Base-by-base conservation (phyloP, 305 asterid genomes). In the Solanum hybrid region DNA sequence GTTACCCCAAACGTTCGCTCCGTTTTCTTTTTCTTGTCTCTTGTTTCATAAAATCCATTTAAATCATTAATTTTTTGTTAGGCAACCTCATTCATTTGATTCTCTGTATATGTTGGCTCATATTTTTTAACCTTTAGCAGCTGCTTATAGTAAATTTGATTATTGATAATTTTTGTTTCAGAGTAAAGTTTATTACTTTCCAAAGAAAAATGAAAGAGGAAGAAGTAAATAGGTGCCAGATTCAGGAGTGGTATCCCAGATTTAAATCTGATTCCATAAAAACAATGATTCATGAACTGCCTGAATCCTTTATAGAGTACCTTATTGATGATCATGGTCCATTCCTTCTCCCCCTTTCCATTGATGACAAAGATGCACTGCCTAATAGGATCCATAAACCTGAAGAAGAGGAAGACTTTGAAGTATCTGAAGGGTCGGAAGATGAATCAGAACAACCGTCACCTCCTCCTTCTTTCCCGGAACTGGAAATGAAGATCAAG, bases 161-260 rank as follows among this genome's bases (percentile, higher is more conserved):
- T 27, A 26, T 82, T 39, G 87, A 83, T 83, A 7, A 4, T 45
- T 41, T 29, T 84, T 84, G 39, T 51, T 51, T 51, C 88, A 84
- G 88, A 17, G 12, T 45, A 10, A 26, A 45, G 31, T 84, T 29
- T 31, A 10, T 84, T 84, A 27, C 41, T 51, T 84, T 20, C 22
- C 12, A 3, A 20, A 51, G 68, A 75, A 37, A 87, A 38, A 97
- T 96, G 98, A 95, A 91, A 89, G 93, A 90, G 93, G 97, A 94
- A 90, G 99, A 97, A 86, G 93, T 96, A 33, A 94, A 94, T 88
- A 92, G 95, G 89, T 97, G 99, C 92, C 98, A 97, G 92, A 95
- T 97, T 91, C 99, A 97, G 87, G 98, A 95, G 91, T 96, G 99
- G 99, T 96, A 94, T 91, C 99, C 98, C 1, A 95, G 92, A 88